Evolutionary conservation across 108 stramenopile genomes (phyloP).

Genomic region (Conticribra weissflogii): DNA sequence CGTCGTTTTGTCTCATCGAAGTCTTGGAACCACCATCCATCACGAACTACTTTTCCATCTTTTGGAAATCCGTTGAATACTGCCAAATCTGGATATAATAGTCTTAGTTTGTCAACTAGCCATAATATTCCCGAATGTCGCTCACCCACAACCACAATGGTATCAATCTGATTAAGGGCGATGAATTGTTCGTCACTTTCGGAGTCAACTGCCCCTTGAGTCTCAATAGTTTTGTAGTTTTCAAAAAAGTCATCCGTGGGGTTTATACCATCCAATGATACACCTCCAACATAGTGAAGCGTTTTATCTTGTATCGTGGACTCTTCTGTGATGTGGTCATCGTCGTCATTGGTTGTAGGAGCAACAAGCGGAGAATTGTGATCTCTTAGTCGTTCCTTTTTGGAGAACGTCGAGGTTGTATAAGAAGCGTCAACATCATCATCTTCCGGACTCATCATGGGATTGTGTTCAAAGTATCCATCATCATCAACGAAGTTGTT

Average conservation of each 20-base stretch:
- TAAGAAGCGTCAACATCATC: slow-evolving; percentile 26
- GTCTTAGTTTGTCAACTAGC: slow-evolving; percentile 33
- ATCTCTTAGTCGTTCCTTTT: slow-evolving; percentile 1
- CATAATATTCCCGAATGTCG: slow-evolving; percentile 29
- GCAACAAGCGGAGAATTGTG: background rate
- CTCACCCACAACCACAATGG: slow-evolving; percentile 41
- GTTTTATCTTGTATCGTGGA: slow-evolving; percentile 33
- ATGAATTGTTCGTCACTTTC: slow-evolving; percentile 9
- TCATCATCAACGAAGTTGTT: slow-evolving; percentile 33
- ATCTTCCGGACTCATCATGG: slow-evolving; percentile 13
- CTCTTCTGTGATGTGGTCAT: slow-evolving; percentile 11
- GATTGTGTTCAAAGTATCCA: slow-evolving; percentile 4
- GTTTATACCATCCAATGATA: background rate
- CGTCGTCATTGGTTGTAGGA: slow-evolving; percentile 19
- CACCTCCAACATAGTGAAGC: background rate
- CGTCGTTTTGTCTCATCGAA: background rate
- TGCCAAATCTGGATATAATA: slow-evolving; percentile 29
- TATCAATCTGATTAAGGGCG: slow-evolving; percentile 23
- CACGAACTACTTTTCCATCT: background rate
- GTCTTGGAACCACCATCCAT: slow-evolving; percentile 14
- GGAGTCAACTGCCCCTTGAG: slow-evolving; percentile 2
- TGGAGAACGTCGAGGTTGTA: background rate
- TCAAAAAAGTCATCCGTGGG: background rate
- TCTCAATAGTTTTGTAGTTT: background rate
- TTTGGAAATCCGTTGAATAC: slow-evolving; percentile 23